These are phyloP conservation scores for Scheffersomyces coipomensis DNA, from an alignment of 805 yeast genomes.

Conservation along the genomic window DNA sequence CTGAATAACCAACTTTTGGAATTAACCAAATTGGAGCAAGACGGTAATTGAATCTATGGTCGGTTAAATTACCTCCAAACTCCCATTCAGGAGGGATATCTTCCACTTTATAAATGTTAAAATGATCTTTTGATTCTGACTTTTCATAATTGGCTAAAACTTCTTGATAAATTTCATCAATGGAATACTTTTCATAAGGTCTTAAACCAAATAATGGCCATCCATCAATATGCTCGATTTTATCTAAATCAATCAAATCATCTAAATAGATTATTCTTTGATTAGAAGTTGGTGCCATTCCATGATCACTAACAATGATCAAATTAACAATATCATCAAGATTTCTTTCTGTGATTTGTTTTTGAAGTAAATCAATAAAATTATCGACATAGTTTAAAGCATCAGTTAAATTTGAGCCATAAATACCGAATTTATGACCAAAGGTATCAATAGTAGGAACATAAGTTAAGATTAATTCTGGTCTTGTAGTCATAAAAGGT, in stretches of 20 bases:
- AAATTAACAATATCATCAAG: constrained; percentile 67
- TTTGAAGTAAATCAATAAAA: constrained; percentile 50
- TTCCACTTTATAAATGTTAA: constrained; percentile 48
- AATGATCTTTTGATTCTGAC: constrained; percentile 11
- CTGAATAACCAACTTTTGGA: constrained; percentile 78
- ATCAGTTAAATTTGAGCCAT: constrained; percentile 53
- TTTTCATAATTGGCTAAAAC: constrained; percentile 30
- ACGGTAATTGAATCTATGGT: constrained; percentile 50
- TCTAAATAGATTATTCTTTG: constrained; percentile 70
- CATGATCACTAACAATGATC: constrained; percentile 84
- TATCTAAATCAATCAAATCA: constrained; percentile 56
- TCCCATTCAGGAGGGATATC: constrained; percentile 54
- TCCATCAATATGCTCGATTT: constrained; percentile 67
- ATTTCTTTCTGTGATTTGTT: constrained; percentile 53
- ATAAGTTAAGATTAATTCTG: constrained; percentile 74
- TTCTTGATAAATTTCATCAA: constrained; percentile 47
- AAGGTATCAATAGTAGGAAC: constrained; percentile 80
- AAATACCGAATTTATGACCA: constrained; percentile 72
- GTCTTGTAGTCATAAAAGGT: constrained; percentile 49
- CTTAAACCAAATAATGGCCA: constrained; percentile 85
- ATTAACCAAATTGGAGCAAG: constrained; percentile 85
- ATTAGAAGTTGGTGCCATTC: constrained; percentile 85
- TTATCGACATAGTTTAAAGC: constrained; percentile 66
- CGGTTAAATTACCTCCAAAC: constrained; percentile 44
- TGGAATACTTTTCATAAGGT: constrained; percentile 42